These are phyloP conservation scores for Coprinopsis cinerea DNA, from an alignment of 768 basidiomycete genomes.

Conservation along the genomic window DNA sequence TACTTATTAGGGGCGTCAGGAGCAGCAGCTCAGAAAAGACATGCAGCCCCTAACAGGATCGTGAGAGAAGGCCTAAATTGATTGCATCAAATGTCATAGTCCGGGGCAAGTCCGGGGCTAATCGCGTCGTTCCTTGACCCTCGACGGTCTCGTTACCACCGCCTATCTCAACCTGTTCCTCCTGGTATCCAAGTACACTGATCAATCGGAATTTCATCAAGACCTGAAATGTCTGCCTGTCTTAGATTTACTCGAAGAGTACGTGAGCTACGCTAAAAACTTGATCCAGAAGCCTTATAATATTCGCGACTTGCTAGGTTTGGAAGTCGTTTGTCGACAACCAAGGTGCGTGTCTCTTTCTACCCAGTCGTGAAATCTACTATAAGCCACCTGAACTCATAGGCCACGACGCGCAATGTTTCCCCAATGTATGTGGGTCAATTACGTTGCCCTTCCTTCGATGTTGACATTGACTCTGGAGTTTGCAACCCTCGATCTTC, in stretches of 20 bases:
- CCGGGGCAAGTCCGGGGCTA: no score
- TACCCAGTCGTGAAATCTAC: not conserved
- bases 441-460: not conserved
- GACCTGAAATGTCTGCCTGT: constrained; percentile 72
- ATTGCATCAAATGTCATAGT: no score
- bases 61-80: no score
- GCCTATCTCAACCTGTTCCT: no score
- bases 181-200: no score
- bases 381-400: constrained; percentile 8
- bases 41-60: no score
- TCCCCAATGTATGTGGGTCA: constrained; percentile 55
- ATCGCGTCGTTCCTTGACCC: no score
- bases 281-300: not conserved
- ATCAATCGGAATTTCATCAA: no score
- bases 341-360: constrained; percentile 41
- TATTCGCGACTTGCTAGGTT: constrained; percentile 39
- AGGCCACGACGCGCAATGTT: constrained; percentile 80
- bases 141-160: no score
- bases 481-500: constrained; percentile 3
- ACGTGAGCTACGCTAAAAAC: constrained; percentile 13
- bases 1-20: no score
- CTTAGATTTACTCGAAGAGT: constrained; percentile 65
- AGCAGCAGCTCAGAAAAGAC: no score
- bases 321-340: constrained; percentile 79
- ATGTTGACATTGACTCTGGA: constrained; percentile 6